Base-by-base conservation (phyloP, 164 flowering plant genomes). In the Aristolochia californica region DNA sequence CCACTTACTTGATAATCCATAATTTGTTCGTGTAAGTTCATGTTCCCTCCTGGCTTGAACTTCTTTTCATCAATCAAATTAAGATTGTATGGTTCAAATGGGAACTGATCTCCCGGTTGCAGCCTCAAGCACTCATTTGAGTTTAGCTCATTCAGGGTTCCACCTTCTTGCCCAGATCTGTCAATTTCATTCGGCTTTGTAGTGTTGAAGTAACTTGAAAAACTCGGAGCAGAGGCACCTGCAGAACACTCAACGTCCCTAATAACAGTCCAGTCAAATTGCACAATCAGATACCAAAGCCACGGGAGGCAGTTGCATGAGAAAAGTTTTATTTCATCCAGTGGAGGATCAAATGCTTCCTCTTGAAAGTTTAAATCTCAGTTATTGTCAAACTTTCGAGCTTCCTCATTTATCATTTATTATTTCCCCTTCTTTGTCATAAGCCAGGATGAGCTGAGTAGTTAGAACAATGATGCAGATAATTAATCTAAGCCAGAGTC, bases 101-200 rank as follows among this genome's bases (percentile, higher is more conserved):
- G 68, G 52, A 70, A 79, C 57, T 79, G 91, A 38, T 76, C 85
- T 30, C 68, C 71, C 16, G 75, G 64, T 67, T 84, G 79, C 45
- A 78, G 53, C 63, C 74, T 75, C 69, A 80, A 70, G 71, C 75
- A 66, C 11, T 72, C 66, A 69, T 43, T 73, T 59, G 69, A 56
- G 49, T 60, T 65, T 34, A 77, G 63, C 45, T 82, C 83, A 59
- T 75, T 72, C 62, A 82, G 57, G 22, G 62, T 28, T 50, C 68
- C 83, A 51, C 57, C 45, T 53, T 68, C 88, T 62, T 73, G 77
- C 23, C 77, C 74, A 27, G 76, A 43, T 52, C 59, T 66, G 18
- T 74, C 81, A 45, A 75, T 68, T 48, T 78, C 88, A 15, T 55
- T 34, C 54, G 72, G 81, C 61, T 75, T 83, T 22, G 64, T 73